Percentiles rank a stretch among this genome's conserved stretches.
These are phyloP conservation scores for Penicillium argentinense DNA, from an alignment of 495 filamentous ascomycete genomes.

Conservation along the genomic window DNA sequence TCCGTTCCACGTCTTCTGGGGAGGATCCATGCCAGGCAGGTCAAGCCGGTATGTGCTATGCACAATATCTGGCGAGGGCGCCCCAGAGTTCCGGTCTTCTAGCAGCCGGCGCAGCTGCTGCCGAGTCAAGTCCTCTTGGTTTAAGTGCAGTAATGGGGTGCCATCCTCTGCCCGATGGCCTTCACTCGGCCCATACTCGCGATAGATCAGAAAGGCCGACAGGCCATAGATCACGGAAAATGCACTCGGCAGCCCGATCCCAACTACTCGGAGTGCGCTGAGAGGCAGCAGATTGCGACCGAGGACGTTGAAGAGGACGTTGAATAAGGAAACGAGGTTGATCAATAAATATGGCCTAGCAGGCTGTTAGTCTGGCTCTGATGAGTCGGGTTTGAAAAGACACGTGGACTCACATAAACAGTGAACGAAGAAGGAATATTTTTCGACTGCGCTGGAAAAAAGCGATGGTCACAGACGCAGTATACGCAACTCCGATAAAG, in stretches of 20 bases:
- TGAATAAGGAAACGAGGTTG: slow-evolving; percentile 33
- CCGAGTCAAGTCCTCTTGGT: slow-evolving; percentile 40
- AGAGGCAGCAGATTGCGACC: slow-evolving; percentile 28
- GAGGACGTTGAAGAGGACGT: slow-evolving; percentile 34
- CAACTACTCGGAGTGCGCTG: slow-evolving; percentile 19
- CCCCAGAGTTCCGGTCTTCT: slow-evolving; percentile 19
- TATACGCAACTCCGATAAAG: slow-evolving; percentile 28
- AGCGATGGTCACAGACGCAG: slow-evolving; percentile 23
- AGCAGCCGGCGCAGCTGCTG: slow-evolving; percentile 35
- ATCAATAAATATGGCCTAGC: slow-evolving; percentile 29
- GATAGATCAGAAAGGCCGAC: slow-evolving; percentile 26
- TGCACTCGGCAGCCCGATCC: slow-evolving; percentile 25
- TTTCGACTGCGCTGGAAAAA: slow-evolving; percentile 22
- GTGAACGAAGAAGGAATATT: slow-evolving; percentile 26
- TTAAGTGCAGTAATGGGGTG: slow-evolving; percentile 22
- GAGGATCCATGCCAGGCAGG: slow-evolving; percentile 16
- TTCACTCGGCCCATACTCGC: slow-evolving; percentile 8
- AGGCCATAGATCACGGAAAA: slow-evolving; percentile 29
- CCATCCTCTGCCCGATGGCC: slow-evolving; percentile 10
- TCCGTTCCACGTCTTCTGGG: slow-evolving; percentile 9
- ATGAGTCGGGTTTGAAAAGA: too few relatives aligned
- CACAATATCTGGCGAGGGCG: slow-evolving; percentile 18
- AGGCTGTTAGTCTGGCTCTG: too few relatives aligned
- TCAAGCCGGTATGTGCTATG: slow-evolving; percentile 39
- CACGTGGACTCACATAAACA: slow-evolving; percentile 23